phyloP scores from a whole-genome alignment of 768 basidiomycete species.

The Rhizopogon sp. region DNA sequence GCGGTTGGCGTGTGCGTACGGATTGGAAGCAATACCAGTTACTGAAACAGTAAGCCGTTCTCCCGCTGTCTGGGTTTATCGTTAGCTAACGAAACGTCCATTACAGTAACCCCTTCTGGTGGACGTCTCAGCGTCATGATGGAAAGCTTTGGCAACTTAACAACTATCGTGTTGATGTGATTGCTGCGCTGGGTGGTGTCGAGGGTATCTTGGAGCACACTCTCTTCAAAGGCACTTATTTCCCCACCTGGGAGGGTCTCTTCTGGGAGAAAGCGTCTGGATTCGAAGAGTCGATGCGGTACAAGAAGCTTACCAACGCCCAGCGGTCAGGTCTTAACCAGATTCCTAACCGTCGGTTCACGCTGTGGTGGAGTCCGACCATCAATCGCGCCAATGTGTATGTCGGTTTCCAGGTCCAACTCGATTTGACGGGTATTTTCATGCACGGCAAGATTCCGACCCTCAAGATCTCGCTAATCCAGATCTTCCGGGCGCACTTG shows the following conservation, averaged over 20 bases:
- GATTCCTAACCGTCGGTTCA: constrained; percentile 98
- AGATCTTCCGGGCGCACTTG: constrained; percentile 99
- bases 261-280: constrained; percentile 99
- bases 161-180: constrained; percentile 98
- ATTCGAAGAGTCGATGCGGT: constrained; percentile 94
- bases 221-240: constrained; percentile 95
- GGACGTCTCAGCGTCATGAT: constrained; percentile 97
- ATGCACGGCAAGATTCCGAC: constrained; percentile 99
- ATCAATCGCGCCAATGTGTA: constrained; percentile 99
- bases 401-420: constrained; percentile 99
- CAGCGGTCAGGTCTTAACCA: constrained; percentile 97
- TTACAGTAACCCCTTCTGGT: constrained; percentile 93
- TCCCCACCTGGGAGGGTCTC: constrained; percentile 97
- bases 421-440: constrained; percentile 96
- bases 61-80: constrained; percentile 8
- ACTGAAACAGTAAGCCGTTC: constrained; percentile 68
- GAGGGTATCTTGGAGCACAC: constrained; percentile 97
- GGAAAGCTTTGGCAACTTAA: constrained; percentile 97
- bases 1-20: constrained; percentile 96
- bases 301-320: constrained; percentile 96
- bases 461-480: constrained; percentile 97
- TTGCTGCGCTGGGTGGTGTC: constrained; percentile 95
- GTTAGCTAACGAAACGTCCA: neutral
- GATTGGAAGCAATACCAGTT: constrained; percentile 98
- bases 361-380: constrained; percentile 98